Percentiles rank a stretch among this genome's conserved stretches.
phyloP scores from a whole-genome alignment of 805 yeast species.

The Candida fluviatilis region DNA sequence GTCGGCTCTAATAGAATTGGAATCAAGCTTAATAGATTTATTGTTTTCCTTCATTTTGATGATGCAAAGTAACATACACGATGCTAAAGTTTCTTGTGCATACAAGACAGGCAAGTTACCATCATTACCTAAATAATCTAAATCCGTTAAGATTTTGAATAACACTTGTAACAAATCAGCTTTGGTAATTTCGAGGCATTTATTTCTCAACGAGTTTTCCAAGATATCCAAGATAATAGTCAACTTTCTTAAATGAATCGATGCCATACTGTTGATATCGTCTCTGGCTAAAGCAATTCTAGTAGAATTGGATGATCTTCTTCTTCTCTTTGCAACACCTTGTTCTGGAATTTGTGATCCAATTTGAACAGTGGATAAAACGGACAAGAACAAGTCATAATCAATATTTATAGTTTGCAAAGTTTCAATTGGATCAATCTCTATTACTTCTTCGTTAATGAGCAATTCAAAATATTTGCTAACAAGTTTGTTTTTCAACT shows the following conservation, averaged over 20 bases:
- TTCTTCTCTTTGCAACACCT: conserved; percentile 63
- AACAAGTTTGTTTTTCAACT: conserved; percentile 54
- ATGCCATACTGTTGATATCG: conserved; percentile 70
- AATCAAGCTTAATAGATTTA: conserved; percentile 41
- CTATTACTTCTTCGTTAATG: conserved; percentile 37
- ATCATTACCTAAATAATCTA: conserved; percentile 83
- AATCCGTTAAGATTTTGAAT: conserved; percentile 64
- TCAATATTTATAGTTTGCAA: conserved; percentile 53
- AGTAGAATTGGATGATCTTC: conserved; percentile 78
- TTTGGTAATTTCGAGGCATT: conserved; percentile 24
- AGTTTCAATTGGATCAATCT: conserved; percentile 40
- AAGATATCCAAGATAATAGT: conserved; percentile 77
- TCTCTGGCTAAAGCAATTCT: conserved; percentile 72
- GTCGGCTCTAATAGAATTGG: conserved; percentile 78
- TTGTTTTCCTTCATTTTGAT: conserved; percentile 42
- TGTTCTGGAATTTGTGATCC: conserved; percentile 44
- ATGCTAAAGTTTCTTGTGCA: conserved; percentile 85
- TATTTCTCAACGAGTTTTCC: conserved; percentile 46
- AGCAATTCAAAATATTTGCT: conserved; percentile 47
- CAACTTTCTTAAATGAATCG: conserved; percentile 69
- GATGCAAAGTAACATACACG: conserved; percentile 74
- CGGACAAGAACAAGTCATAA: conserved; percentile 51
- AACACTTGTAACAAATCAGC: conserved; percentile 47
- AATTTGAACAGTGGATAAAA: conserved; percentile 58
- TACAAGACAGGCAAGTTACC: conserved; percentile 89